Evolutionary conservation across 345 rosid species (phyloP), one percentile per base, ranked within the genome.

Genomic region (Raphanus sativus): DNA sequence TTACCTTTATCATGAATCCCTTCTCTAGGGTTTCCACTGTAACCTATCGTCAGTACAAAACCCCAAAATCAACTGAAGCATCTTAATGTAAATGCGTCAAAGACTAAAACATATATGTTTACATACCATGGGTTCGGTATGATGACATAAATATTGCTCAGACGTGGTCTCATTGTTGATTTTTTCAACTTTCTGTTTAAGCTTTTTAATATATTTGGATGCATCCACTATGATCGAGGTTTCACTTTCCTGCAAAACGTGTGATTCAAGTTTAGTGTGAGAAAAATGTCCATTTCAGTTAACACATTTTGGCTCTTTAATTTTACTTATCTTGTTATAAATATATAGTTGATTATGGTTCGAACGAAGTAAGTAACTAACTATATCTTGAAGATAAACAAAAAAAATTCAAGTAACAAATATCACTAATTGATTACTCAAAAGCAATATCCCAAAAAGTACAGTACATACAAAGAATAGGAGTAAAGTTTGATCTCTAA

Each of bases 161-260:
- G 75, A 78, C 5, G 75, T 59, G 34, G 87, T 79, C 64, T 84
- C 95, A 73, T 85, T 84, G 81, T 86, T 89, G 72, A 90, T 38
- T 63, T 83, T 86, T 70, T 85, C 89, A 17, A 91, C 96, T 79
- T 89, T 94, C 50, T 85, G 81, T 80, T 90, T 94, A 33, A 91
- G 92, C 77, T 88, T 89, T 79, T 80, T 71, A 50, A 94, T 94
- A 80, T 91, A 91, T 75, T 90, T 90, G 8, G 97, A 87, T 64
- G 98, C 98, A 76, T 94, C 97, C 16, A 83, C 76, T 54, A 91
- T 82, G 81, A 90, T 86, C 69, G 94, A 85, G 3, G 88, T 85
- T 73, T 89, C 83, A 61, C 77, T 88, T 67, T 82, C 60, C 98
- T 94, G 89, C 15, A 73, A 50, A 45, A 52, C 12, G 16, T 40